Evolutionary conservation across 2,329 filamentous ascomycete genomes (phyloP), one percentile per base, ranked within the genome.

Genomic region (Colletotrichum trifolii): DNA sequence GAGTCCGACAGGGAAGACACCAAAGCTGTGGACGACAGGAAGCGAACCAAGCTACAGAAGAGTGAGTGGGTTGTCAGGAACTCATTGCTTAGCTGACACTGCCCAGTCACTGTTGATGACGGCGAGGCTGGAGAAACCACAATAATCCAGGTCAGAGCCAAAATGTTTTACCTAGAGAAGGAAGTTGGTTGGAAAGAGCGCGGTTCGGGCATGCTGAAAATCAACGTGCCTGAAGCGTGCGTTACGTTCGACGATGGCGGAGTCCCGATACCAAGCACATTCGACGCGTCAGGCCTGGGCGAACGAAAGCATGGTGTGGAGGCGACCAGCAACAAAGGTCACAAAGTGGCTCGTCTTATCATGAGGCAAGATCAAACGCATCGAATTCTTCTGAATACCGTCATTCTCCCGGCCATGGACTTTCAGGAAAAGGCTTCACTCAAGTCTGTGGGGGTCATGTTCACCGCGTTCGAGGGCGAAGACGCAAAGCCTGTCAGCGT

Each of bases 321-420:
- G 40, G 64, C 54, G 12, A 63, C 70, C 43, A 69, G 64, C 46
- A 71, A 70, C 38, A 62, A 49, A 36, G 25, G 54, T 36, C 60
- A 50, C 55, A 84, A 85, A 69, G 81, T 87, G 61, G 85, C 90
- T 33, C 91, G 95, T 46, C 86, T 98, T 69, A 86, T 98, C 67
- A 94, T 97, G 89, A 90, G 95, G 15, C 93, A 96, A 70, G 94
- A 97, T 73, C 93, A 94, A 66, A 96, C 93, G 1, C 89, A 94
- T 72, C 88, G 93, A 25, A 89, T 98, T 58, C 89, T 97, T 67
- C 82, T 98, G 54, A 98, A 98, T 78, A 93, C 91, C 1, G 88
- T 89, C 1, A 84, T 98, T 64, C 87, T 93, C 65, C 90, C 92
- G 62, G 87, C 89, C 6, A 91, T 96, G 86, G 88, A 88, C 48